These are phyloP conservation scores for Coleophoma crateriformis DNA, from an alignment of 2,329 filamentous ascomycete species.

Conservation along the genomic window DNA sequence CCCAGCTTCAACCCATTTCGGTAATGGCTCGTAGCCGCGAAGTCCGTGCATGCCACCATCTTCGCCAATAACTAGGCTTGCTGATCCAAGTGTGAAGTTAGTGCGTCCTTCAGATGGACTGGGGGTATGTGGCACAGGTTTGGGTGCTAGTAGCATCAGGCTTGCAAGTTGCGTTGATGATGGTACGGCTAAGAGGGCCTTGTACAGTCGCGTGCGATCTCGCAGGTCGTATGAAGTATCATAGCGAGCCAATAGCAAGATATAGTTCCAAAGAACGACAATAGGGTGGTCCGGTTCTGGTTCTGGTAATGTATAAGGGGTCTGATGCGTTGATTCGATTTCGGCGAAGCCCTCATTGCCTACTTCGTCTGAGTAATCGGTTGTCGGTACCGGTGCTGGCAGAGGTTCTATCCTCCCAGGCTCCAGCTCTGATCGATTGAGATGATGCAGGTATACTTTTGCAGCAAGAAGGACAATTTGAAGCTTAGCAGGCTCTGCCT, in stretches of 20 bases:
- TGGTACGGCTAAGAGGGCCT: conserved; percentile 72
- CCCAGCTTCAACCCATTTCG: conserved; percentile 78
- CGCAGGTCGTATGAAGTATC: conserved; percentile 93
- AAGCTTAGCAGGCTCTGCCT: conserved; percentile 80
- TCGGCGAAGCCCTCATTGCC: conserved; percentile 22
- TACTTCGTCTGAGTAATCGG: conserved; percentile 13
- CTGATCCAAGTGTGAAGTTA: conserved; percentile 73
- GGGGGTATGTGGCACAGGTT: conserved; percentile 85
- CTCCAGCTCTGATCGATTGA: conserved; percentile 57
- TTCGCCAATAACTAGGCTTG: conserved; percentile 77
- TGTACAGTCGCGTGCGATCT: conserved; percentile 85
- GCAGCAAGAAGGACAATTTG: conserved; percentile 90
- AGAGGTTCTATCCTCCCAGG: conserved; percentile 12
- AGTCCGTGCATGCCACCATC: conserved; percentile 70
- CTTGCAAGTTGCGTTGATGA: conserved; percentile 76
- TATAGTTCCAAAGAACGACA: conserved; percentile 76
- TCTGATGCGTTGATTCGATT: conserved; percentile 10
- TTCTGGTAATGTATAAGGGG: conserved; percentile 11
- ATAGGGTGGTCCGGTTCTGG: conserved; percentile 55
- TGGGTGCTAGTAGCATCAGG: conserved; percentile 85
- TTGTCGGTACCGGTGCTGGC: conserved; percentile 12
- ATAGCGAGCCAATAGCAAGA: conserved; percentile 80
- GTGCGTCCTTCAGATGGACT: conserved; percentile 82
- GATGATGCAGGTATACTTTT: conserved; percentile 91
- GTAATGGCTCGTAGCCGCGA: conserved; percentile 72